These are phyloP conservation scores for Berberis thunbergii DNA, from an alignment of 164 flowering plant genomes.

Conservation along the genomic window DNA sequence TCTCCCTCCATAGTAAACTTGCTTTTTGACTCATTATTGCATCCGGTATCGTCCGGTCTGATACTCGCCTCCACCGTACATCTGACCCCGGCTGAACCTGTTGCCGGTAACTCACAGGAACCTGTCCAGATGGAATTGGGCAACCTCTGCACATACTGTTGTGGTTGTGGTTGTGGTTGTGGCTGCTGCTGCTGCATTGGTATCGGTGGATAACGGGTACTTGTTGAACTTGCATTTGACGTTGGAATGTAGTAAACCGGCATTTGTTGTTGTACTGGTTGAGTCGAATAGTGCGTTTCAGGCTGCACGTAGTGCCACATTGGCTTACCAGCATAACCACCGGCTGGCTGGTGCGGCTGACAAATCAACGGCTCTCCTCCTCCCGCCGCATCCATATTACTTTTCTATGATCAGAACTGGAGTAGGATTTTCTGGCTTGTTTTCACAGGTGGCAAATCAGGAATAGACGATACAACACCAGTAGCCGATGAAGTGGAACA, in stretches of 20 bases:
- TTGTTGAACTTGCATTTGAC: conserved; percentile 32
- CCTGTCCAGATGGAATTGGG: conserved; percentile 23
- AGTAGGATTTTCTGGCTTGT: conserved; percentile 30
- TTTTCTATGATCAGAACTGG: conserved; percentile 13
- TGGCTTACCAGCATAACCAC: conserved; percentile 25
- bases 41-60: conserved; percentile 18
- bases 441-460: conserved; percentile 62
- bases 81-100: conserved; percentile 30
- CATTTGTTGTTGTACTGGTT: conserved; percentile 21
- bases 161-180: conserved; percentile 8
- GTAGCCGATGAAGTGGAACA: conserved; percentile 36
- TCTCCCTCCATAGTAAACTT: conserved; percentile 35
- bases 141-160: conserved; percentile 34
- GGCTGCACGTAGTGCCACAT: conserved; percentile 38
- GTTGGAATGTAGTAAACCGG: conserved; percentile 49
- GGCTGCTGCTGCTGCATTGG: no score
- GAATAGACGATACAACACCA: conserved; percentile 23
- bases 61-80: conserved; percentile 32
- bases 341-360: conserved; percentile 9
- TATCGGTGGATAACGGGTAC: conserved; percentile 8
- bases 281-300: conserved; percentile 29
- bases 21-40: conserved; percentile 18
- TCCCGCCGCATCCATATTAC: conserved; percentile 15
- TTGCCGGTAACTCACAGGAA: conserved; percentile 31
- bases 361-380: conserved; percentile 11